These are phyloP conservation scores for Ceriops zippeliana DNA, from an alignment of 345 rosid genomes.

Conservation along the genomic window DNA sequence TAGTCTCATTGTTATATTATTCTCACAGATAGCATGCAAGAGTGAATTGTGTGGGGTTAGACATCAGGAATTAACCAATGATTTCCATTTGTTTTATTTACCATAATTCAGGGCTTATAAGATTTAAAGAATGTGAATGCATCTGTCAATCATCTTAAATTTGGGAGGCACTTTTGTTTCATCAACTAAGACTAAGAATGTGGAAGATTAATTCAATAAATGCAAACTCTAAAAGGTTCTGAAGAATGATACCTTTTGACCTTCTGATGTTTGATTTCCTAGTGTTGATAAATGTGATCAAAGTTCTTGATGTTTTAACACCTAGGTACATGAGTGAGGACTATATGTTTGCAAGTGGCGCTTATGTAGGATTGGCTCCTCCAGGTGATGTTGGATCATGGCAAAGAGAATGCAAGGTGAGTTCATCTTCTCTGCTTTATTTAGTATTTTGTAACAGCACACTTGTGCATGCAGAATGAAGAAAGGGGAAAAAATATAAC, in stretches of 20 bases:
- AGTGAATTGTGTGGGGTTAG: background rate
- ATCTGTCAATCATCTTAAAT: no score
- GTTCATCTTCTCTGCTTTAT: background rate
- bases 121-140: no score
- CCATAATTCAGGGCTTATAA: no score
- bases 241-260: background rate
- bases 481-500: background rate
- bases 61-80: no score
- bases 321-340: slow-evolving; percentile 49
- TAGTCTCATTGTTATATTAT: background rate
- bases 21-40: background rate
- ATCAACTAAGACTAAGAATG: no score
- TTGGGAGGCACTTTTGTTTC: no score
- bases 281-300: background rate
- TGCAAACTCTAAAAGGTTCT: background rate
- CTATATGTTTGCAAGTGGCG: slow-evolving; percentile 45
- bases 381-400: slow-evolving; percentile 83
- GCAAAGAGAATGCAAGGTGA: slow-evolving; percentile 87
- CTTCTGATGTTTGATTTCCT: background rate
- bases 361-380: slow-evolving; percentile 73
- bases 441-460: background rate
- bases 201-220: no score
- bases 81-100: no score
- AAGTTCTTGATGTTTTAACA: background rate
- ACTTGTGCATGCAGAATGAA: no score